Percentiles rank a stretch among this genome's conserved stretches.
Conservation (phyloP, 2,329 filamentous ascomycete genomes). For the Fusarium chuoi region DNA sequence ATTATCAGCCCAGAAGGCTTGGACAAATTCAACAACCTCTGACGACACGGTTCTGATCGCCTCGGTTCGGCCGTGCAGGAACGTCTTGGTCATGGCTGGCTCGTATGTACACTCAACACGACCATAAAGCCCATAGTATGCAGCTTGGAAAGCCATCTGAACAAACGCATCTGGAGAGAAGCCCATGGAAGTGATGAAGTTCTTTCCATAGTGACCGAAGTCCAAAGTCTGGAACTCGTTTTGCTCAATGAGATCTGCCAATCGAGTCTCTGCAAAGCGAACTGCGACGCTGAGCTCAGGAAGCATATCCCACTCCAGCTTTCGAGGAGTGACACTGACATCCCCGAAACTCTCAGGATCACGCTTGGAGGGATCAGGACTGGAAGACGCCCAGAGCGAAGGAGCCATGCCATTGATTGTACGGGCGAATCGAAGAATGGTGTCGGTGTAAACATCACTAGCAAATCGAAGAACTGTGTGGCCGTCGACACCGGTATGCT, state of each 20-base stretch:
- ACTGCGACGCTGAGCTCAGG: slow-evolving; percentile 91
- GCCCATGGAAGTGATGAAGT: slow-evolving; percentile 96
- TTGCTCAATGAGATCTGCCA: slow-evolving; percentile 94
- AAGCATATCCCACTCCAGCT: slow-evolving; percentile 97
- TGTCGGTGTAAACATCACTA: slow-evolving; percentile 96
- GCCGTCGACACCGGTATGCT: slow-evolving; percentile 97
- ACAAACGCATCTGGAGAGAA: slow-evolving; percentile 98
- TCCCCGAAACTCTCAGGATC: slow-evolving; percentile 93
- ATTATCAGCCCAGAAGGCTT: slow-evolving; percentile 94
- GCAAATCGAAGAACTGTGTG: slow-evolving; percentile 97
- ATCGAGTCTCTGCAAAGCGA: slow-evolving; percentile 92
- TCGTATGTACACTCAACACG: slow-evolving; percentile 96
- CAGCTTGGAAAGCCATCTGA: slow-evolving; percentile 98
- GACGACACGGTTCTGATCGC: slow-evolving; percentile 87
- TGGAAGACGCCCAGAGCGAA: slow-evolving; percentile 88
- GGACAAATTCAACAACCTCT: slow-evolving; percentile 88
- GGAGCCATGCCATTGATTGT: slow-evolving; percentile 96
- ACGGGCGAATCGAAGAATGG: slow-evolving; percentile 92
- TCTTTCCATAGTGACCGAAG: slow-evolving; percentile 90
- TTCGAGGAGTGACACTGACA: slow-evolving; percentile 92
- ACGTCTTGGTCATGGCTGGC: slow-evolving; percentile 97
- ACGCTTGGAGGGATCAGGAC: slow-evolving; percentile 91
- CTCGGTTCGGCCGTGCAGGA: slow-evolving; percentile 92
- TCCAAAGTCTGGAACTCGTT: slow-evolving; percentile 96
- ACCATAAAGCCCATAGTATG: slow-evolving; percentile 96